Percentiles rank a stretch among this genome's conserved stretches.
Evolutionary conservation across 2,329 filamentous ascomycete genomes (phyloP).

Genomic region (Coniochaeta sp.): DNA sequence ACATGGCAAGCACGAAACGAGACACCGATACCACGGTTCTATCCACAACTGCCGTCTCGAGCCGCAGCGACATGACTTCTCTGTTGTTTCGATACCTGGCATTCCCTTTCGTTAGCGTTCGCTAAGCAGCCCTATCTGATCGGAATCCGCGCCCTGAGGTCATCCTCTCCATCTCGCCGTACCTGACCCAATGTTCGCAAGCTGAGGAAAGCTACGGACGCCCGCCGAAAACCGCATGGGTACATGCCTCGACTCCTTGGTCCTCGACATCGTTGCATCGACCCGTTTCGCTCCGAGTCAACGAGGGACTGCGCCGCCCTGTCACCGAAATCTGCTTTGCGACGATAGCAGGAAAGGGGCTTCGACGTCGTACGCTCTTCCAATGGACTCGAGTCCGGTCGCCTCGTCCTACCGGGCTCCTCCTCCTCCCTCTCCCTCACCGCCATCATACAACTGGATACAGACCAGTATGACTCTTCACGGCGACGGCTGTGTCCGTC

Average conservation of each 20-base stretch:
- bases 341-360: not conserved
- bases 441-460: not conserved
- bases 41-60: not conserved
- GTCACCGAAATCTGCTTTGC: not conserved
- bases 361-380: not conserved
- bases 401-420: not conserved
- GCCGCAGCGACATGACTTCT: not conserved
- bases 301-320: not conserved
- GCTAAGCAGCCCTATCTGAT: not conserved
- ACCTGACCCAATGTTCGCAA: not conserved
- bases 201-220: not conserved
- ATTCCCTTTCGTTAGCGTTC: not conserved
- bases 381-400: not conserved
- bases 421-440: not conserved
- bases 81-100: not conserved
- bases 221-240: not conserved
- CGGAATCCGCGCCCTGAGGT: not conserved
- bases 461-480: not conserved
- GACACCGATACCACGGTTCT: not conserved
- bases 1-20: not conserved
- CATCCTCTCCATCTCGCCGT: not conserved
- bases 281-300: not conserved
- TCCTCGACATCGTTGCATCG: not conserved
- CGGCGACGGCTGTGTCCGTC: not conserved
- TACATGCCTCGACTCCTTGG: not conserved